These are phyloP conservation scores for Hibiscus trionum DNA, from an alignment of 345 rosid genomes.

Conservation along the genomic window DNA sequence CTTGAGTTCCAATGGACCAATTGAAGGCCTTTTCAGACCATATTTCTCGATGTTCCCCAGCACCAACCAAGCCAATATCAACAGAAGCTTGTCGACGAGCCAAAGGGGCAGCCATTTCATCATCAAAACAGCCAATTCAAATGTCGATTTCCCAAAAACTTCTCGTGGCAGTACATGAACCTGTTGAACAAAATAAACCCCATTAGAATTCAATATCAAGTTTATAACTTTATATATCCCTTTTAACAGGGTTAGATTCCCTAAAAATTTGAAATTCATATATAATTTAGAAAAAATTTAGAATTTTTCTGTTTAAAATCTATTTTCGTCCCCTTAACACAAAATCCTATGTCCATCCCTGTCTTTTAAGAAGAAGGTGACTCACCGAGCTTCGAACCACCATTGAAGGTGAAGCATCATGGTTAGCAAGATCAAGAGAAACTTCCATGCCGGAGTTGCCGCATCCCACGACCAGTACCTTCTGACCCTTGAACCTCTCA, in stretches of 20 bases:
- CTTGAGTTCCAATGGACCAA: constrained; percentile 66
- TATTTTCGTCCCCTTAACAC: too few species aligned
- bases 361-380: not conserved
- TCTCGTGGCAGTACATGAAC: constrained; percentile 88
- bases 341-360: too few species aligned
- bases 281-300: too few species aligned
- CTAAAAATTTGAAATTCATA: too few species aligned
- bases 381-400: constrained; percentile 85
- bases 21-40: constrained; percentile 61
- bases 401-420: constrained; percentile 65
- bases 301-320: too few species aligned
- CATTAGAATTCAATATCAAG: constrained; percentile 7
- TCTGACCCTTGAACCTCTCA: constrained; percentile 46
- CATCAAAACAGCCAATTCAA: constrained; percentile 46
- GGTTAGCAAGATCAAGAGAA: constrained; percentile 76
- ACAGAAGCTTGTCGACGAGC: constrained; percentile 61
- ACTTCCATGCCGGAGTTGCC: constrained; percentile 98
- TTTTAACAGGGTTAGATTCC: too few species aligned
- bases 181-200: constrained; percentile 25
- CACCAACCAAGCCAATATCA: constrained; percentile 45
- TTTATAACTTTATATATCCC: not conserved
- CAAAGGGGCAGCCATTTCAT: constrained; percentile 70
- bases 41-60: constrained; percentile 54
- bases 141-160: constrained; percentile 65
- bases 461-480: constrained; percentile 81